Evolutionary conservation across 306 rosid species (phyloP), one percentile per base, ranked within the genome.

Genomic region (Neltuma alba): DNA sequence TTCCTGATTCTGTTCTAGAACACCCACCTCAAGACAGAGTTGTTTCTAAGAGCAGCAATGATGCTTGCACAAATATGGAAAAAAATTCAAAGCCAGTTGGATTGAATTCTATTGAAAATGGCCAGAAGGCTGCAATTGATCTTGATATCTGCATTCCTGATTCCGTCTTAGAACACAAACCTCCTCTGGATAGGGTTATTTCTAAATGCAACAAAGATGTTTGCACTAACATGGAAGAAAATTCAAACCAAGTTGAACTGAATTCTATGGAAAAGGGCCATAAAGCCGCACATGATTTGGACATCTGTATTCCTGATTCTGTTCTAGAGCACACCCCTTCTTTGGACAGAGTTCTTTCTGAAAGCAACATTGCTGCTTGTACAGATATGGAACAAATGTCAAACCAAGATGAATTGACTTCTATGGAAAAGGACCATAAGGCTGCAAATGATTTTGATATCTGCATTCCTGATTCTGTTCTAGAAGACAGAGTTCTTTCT

Each of bases 401-500:
- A 7, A 48, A n/a, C n/a, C 78, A 73, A 81, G 74, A 41, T 81
- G 72, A 64, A 61, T 72, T 66, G 40, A 67, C 72, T 80, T 83
- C 81, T 48, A 31, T 42, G 70, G 81, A 82, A 75, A 85, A 66
- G 79, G 84, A 79, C 62, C 73, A 47, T 21, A 55, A 77, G 40
- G 81, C 81, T 82, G 76, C 83, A 28, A 79, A 62, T 23, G 83
- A 82, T 64, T 73, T 58, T 79, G 76, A 75, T 33, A 30, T n/a
- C 13, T 75, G 69, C 57, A 60, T 82, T 77, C 70, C 92, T 66
- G 87, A 75, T 57, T 82, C 87, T 83, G 69, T 83, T 78, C 73
- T 76, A 69, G 80, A 81, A 50, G 78, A 84, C 78, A 76, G 63
- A 7, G 44, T 86, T 71, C 79, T 79, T 20, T n/a, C 18, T n/a